Evolutionary conservation across 1,139 yeast species (phyloP).

Genomic region (Candida albicans): DNA sequence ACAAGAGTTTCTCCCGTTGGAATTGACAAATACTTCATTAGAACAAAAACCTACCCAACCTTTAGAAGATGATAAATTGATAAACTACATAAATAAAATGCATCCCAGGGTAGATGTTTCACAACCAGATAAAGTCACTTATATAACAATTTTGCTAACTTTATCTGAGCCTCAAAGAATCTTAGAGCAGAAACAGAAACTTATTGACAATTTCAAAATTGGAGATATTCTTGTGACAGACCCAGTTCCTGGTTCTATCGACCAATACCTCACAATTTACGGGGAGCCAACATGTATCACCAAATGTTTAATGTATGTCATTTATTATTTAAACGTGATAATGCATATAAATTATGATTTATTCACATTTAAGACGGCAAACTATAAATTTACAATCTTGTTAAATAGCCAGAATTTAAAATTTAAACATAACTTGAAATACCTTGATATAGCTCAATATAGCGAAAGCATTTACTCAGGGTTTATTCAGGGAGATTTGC

Average conservation of each 20-base stretch:
- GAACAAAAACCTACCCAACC: not conserved
- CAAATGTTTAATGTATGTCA: slow-evolving; percentile 22
- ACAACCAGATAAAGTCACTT: slow-evolving; percentile 1
- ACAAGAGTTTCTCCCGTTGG: not conserved
- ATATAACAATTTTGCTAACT: slow-evolving; percentile 22
- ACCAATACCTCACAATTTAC: slow-evolving; percentile 27
- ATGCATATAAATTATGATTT: slow-evolving; percentile 25
- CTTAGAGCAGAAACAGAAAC: slow-evolving; percentile 9
- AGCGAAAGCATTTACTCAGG: slow-evolving; percentile 12
- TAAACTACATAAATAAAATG: slow-evolving; percentile 12
- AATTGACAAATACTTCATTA: not conserved
- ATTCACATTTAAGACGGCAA: slow-evolving; percentile 34
- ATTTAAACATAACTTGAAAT: slow-evolving; percentile 9
- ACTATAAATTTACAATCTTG: slow-evolving; percentile 20
- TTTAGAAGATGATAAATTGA: slow-evolving; percentile 11
- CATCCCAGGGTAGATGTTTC: slow-evolving; percentile 5
- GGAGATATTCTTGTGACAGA: slow-evolving; percentile 23
- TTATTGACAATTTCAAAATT: slow-evolving; percentile 20
- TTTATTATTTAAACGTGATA: slow-evolving; percentile 23
- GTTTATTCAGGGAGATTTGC: slow-evolving; percentile 23
- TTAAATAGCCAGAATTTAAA: slow-evolving; percentile 1
- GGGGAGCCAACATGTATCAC: slow-evolving; percentile 25
- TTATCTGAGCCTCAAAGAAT: slow-evolving; percentile 24
- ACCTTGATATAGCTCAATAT: slow-evolving; percentile 12
- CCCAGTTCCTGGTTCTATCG: slow-evolving; percentile 27